These are phyloP conservation scores for Russula foetens DNA, from an alignment of 768 basidiomycete species.

Conservation along the genomic window DNA sequence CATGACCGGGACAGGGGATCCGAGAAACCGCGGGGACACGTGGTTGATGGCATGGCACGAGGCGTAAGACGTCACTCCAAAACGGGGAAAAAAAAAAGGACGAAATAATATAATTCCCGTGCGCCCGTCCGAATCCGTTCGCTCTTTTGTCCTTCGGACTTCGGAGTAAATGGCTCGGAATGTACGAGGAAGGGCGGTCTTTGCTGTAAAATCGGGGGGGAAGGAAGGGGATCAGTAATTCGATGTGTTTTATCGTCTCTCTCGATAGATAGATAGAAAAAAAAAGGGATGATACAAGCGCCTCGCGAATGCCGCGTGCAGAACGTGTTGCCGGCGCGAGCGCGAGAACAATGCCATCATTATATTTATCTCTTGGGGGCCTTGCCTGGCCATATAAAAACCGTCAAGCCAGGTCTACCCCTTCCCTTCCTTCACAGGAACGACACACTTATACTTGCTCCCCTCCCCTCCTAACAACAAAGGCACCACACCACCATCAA, in stretches of 20 bases:
- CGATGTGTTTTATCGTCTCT: too few relatives aligned
- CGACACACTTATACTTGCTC: neutral
- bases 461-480: neutral
- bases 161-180: neutral
- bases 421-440: neutral
- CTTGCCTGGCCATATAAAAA: constrained; percentile 4
- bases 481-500: neutral
- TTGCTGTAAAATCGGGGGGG: neutral
- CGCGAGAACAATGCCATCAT: constrained; percentile 8
- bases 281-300: neutral
- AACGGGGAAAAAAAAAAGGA: neutral
- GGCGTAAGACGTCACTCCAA: constrained; percentile 1
- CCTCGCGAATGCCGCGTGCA: constrained; percentile 15
- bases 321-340: neutral
- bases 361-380: neutral
- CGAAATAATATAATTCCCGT: too few relatives aligned
- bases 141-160: neutral
- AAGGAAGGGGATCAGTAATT: too few relatives aligned
- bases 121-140: neutral
- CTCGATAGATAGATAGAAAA: neutral
- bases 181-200: neutral
- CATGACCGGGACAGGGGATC: neutral
- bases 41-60: constrained; percentile 13
- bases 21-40: constrained; percentile 6
- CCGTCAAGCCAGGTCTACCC: neutral